Evolutionary conservation across 2,329 filamentous ascomycete genomes (phyloP).

Genomic region (Trichoderma lentiforme): DNA sequence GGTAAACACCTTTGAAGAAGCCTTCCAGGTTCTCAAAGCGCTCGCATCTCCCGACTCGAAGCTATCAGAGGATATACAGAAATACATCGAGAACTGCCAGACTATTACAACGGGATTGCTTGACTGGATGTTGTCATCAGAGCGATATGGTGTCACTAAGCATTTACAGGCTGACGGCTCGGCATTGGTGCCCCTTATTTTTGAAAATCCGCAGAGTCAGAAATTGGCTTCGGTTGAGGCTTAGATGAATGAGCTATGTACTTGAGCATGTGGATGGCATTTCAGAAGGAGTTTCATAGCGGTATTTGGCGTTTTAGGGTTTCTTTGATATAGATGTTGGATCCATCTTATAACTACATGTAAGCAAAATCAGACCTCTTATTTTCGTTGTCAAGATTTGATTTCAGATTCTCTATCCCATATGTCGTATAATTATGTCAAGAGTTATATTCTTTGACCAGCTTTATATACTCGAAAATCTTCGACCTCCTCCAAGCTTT

Average conservation of each 20-base stretch:
- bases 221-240: background rate
- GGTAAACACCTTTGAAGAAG: background rate
- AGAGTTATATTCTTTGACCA: too few relatives aligned
- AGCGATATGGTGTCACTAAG: background rate
- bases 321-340: background rate
- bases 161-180: background rate
- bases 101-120: background rate
- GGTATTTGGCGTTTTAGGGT: background rate
- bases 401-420: background rate
- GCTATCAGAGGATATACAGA: background rate
- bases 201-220: background rate
- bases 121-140: slow-evolving; percentile 2
- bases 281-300: background rate
- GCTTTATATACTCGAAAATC: background rate
- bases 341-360: background rate
- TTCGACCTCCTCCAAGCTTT: fast-evolving
- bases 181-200: background rate
- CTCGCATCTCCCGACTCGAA: background rate
- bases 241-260: background rate
- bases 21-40: background rate
- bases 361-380: background rate
- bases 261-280: background rate
- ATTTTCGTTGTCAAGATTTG: background rate
- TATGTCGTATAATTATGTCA: background rate
- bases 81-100: background rate